Evolutionary conservation across 768 basidiomycete genomes (phyloP), one percentile per base, ranked within the genome.

Genomic region (Suillus plorans): DNA sequence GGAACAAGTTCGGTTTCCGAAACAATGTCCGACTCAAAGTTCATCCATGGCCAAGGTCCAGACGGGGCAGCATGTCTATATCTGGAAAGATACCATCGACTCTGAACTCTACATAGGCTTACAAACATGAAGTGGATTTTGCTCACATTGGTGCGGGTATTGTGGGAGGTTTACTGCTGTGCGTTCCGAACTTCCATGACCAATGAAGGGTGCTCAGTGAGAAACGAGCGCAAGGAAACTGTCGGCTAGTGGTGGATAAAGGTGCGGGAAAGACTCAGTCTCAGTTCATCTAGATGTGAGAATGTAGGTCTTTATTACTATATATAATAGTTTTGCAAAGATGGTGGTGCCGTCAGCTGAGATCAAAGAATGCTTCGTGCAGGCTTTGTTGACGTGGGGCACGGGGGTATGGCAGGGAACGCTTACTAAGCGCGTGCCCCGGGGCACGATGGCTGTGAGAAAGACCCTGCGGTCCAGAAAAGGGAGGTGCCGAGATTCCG

Each of bases 31-130:
- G 44, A 36, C 13, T 60, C 41, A 25, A 67, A 56, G 37, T 65
- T 61, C 58, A 56, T 59, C 75, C 75, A 76, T 13, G 75, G 75
- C 67, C 70, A 74, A 31, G 69, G 77, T 72, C 80, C 81, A 53
- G 79, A 79, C 34, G 82, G 82, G 2, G 80, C 72, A 16, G 77
- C 81, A 69, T 81, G 79, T 52, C 78, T 71, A 66, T 80, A 65
- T 5, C 16, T 36, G 42, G 14, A 47, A 44, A n/a, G 16, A 25
- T 1, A 22, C n/a, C 22, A 18, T 41, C n/a, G n/a, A 41, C 10
- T 42, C 58, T 28, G 37, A 49, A 31, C 20, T 14, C 44, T 44
- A n/a, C n/a, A n/a, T n/a, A 28, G 31, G 14, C n/a, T 41, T 25
- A 8, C 18, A 16, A 20, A 9, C 3, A 25, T 39, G 28, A 8